phyloP scores from a whole-genome alignment of 306 rosid genomes.

The Cyclanthera cordifolia region DNA sequence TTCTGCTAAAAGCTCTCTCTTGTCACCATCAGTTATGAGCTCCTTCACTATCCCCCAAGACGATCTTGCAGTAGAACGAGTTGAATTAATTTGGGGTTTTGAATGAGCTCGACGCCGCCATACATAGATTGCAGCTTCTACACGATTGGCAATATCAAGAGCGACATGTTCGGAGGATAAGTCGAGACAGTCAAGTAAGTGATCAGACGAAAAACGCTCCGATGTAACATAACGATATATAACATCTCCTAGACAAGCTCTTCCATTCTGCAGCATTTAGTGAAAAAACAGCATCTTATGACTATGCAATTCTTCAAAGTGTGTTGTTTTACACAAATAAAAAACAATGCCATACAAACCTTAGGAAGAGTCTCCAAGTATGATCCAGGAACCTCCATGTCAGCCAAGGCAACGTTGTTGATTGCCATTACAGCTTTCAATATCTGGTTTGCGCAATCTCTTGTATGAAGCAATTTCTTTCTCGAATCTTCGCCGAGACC shows the following conservation, averaged over 20 bases:
- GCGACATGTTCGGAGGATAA: constrained; percentile 85
- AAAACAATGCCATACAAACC: constrained; percentile 24
- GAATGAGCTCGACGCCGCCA: constrained; percentile 75
- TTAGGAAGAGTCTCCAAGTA: constrained; percentile 81
- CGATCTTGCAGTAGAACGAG: constrained; percentile 66
- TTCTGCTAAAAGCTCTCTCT: constrained; percentile 73
- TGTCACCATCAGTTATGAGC: constrained; percentile 71
- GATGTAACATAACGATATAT: constrained; percentile 78
- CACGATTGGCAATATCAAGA: constrained; percentile 80
- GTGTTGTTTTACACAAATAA: neutral
- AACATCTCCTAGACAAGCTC: constrained; percentile 77
- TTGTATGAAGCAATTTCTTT: constrained; percentile 61
- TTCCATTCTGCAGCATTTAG: constrained; percentile 56
- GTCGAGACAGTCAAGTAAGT: constrained; percentile 82
- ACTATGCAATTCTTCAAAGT: neutral
- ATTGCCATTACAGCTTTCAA: constrained; percentile 84
- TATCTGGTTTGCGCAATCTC: constrained; percentile 72
- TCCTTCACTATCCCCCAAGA: constrained; percentile 92
- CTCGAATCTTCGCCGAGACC: constrained; percentile 67
- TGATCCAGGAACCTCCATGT: constrained; percentile 84
- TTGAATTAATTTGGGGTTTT: constrained; percentile 35
- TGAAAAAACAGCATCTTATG: neutral
- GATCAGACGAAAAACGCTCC: constrained; percentile 63
- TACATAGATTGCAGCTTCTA: constrained; percentile 71
- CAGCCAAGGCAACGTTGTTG: constrained; percentile 59